Evolutionary conservation across 2,329 filamentous ascomycete genomes (phyloP).

Genomic region (Exserohilum turcica): DNA sequence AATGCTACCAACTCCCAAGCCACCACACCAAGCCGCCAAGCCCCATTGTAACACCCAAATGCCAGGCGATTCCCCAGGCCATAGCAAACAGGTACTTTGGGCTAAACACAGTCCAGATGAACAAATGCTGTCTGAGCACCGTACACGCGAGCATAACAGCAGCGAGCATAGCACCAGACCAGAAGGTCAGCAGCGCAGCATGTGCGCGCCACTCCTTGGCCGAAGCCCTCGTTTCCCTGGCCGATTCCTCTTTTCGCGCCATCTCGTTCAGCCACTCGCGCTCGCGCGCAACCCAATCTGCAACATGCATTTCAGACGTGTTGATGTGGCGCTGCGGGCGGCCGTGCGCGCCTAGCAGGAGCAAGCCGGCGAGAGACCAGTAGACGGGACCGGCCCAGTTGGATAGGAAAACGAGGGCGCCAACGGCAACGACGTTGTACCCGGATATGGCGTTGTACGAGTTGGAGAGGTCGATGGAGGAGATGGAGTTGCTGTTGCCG

Average conservation of each 20-base stretch:
- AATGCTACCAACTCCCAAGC: conserved; percentile 36
- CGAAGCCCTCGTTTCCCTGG: conserved; percentile 10
- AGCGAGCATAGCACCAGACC: conserved; percentile 66
- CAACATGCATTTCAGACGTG: conserved; percentile 21
- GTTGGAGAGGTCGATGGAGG: conserved; percentile 90
- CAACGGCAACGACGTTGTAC: conserved; percentile 83
- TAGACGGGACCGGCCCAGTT: conserved; percentile 94
- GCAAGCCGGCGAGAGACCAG: conserved; percentile 73
- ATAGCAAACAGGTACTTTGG: conserved; percentile 94
- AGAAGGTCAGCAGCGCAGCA: conserved; percentile 70
- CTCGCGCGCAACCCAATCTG: conserved; percentile 41
- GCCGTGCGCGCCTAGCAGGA: conserved; percentile 52
- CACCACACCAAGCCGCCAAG: conserved; percentile 41
- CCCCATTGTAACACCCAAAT: conserved; percentile 61
- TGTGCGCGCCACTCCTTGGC: conserved; percentile 51
- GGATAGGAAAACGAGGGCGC: conserved; percentile 78
- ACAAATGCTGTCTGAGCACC: conserved; percentile 81
- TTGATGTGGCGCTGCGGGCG: conserved; percentile 22
- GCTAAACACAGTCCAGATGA: conserved; percentile 98
- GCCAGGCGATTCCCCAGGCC: conserved; percentile 84
- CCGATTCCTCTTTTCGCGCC: conserved; percentile 23
- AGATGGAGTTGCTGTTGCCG: conserved; percentile 92
- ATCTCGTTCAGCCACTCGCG: conserved; percentile 32
- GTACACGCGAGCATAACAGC: conserved; percentile 91
- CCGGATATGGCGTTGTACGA: conserved; percentile 89